These are phyloP conservation scores for Elsinoe necatrix DNA, from an alignment of 2,329 filamentous ascomycete genomes.

Conservation along the genomic window DNA sequence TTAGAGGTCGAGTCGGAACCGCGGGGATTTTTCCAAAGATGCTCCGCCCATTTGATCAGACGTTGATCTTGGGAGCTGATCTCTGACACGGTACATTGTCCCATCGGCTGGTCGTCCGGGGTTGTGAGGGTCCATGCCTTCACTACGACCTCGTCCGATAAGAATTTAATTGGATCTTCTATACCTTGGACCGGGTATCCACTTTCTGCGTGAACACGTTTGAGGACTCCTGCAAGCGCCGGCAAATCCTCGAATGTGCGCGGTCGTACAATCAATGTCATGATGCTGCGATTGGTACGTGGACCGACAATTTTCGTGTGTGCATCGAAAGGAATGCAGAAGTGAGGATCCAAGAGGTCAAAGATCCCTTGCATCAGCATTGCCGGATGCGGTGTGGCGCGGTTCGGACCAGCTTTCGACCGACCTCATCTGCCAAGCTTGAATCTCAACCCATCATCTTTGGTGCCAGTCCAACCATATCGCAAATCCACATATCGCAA, in stretches of 20 bases:
- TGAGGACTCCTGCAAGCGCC: slow-evolving; percentile 21
- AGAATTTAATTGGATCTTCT: slow-evolving; percentile 16
- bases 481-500: neutral
- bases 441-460: neutral
- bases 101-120: slow-evolving; percentile 19
- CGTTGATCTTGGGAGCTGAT: slow-evolving; percentile 13
- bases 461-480: neutral
- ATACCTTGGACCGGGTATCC: slow-evolving; percentile 26
- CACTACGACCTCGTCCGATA: slow-evolving; percentile 12
- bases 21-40: slow-evolving; percentile 19
- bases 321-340: too few relatives aligned
- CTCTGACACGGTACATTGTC: slow-evolving; percentile 20
- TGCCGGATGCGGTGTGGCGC: neutral
- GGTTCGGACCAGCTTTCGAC: neutral
- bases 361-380: neutral
- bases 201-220: slow-evolving; percentile 20
- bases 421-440: slow-evolving; percentile 6
- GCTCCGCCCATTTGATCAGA: slow-evolving; percentile 16
- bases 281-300: too few relatives aligned
- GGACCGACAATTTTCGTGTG: too few relatives aligned
- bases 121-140: slow-evolving; percentile 21
- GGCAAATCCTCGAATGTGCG: slow-evolving; percentile 21
- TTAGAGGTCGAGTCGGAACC: slow-evolving; percentile 11
- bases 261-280: slow-evolving; percentile 15
- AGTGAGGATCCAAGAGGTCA: too few relatives aligned